These are phyloP conservation scores for Taphrina flavorubra DNA, from an alignment of 1,139 yeast genomes.

Conservation along the genomic window DNA sequence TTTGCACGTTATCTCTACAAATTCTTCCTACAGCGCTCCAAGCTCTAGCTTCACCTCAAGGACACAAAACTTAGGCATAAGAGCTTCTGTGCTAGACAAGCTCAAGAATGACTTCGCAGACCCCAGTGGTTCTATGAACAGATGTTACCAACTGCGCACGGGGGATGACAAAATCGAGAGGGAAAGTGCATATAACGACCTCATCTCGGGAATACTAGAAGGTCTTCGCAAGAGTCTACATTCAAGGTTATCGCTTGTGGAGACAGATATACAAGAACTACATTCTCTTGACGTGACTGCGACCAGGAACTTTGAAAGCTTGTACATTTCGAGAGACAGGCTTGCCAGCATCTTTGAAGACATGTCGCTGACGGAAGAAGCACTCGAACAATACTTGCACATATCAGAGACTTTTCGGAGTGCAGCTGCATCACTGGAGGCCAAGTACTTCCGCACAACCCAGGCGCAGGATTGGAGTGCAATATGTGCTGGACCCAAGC, in stretches of 20 bases:
- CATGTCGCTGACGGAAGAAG: conserved; percentile 1
- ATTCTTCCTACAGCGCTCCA: conserved; percentile 29
- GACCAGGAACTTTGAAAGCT: background rate
- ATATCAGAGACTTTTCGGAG: background rate
- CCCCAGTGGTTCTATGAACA: conserved; percentile 49
- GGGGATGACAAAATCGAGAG: conserved; percentile 54
- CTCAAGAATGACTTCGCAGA: conserved; percentile 67
- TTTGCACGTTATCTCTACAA: conserved; percentile 52
- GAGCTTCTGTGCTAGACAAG: conserved; percentile 68
- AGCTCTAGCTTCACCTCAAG: conserved; percentile 45
- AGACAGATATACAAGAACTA: background rate
- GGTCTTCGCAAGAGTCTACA: background rate
- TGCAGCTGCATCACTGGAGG: background rate
- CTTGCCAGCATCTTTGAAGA: background rate
- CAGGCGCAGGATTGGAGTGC: background rate
- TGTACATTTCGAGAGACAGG: background rate
- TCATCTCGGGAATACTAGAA: conserved; percentile 60
- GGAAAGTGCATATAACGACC: conserved; percentile 49
- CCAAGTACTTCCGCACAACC: background rate
- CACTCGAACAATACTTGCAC: background rate
- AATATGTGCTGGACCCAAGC: background rate
- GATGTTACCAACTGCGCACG: conserved; percentile 52
- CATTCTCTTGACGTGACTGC: background rate
- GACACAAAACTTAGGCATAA: conserved; percentile 55
- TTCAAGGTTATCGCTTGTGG: background rate